Percentiles rank a stretch among this genome's conserved stretches.
phyloP scores from a whole-genome alignment of 805 yeast species.

The Kodamaea neixiangensis region DNA sequence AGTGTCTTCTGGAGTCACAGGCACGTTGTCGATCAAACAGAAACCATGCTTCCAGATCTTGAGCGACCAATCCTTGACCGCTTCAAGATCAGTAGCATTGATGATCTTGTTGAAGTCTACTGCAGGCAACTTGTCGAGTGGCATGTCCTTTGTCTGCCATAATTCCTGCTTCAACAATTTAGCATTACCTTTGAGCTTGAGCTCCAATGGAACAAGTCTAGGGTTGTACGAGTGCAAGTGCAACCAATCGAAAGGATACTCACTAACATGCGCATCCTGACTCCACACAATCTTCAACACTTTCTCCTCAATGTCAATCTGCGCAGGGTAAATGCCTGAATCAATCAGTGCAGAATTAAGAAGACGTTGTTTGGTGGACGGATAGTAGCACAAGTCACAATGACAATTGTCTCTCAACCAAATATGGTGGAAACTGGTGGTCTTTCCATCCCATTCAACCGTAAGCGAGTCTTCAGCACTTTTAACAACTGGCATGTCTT shows the following conservation, averaged over 20 bases:
- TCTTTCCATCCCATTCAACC: constrained; percentile 10
- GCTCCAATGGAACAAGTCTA: constrained; percentile 31
- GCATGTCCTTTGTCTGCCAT: constrained; percentile 50
- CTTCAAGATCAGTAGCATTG: constrained; percentile 31
- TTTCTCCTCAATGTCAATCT: constrained; percentile 18
- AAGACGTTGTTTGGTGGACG: constrained; percentile 58
- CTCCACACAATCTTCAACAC: constrained; percentile 36
- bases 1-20: constrained; percentile 60
- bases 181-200: constrained; percentile 22
- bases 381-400: constrained; percentile 55
- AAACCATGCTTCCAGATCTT: constrained; percentile 61
- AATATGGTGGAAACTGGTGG: constrained; percentile 40
- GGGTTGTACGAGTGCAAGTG: constrained; percentile 55
- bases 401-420: constrained; percentile 71
- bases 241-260: constrained; percentile 45
- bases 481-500: constrained; percentile 4
- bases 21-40: constrained; percentile 60
- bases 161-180: constrained; percentile 30
- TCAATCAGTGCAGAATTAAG: constrained; percentile 52
- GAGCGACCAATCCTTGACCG: constrained; percentile 55
- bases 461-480: constrained; percentile 5
- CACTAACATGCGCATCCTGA: constrained; percentile 38
- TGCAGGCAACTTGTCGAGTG: constrained; percentile 39
- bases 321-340: constrained; percentile 17
- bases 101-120: constrained; percentile 53